These are phyloP conservation scores for Hypoxylon sp. DNA, from an alignment of 2,329 filamentous ascomycete genomes.

Conservation along the genomic window DNA sequence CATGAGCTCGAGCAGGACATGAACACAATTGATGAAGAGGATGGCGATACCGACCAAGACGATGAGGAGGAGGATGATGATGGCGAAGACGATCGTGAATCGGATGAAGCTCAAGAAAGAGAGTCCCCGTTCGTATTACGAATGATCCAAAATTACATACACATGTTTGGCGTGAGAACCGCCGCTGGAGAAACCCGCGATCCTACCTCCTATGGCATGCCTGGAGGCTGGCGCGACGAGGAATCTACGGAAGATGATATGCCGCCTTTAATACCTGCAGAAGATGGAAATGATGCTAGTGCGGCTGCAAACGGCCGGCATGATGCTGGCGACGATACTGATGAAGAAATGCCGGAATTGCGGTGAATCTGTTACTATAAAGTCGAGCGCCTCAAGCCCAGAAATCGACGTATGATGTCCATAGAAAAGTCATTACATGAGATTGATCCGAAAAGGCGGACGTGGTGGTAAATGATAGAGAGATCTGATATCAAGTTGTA, in stretches of 20 bases:
- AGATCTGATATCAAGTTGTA: constrained; percentile 15
- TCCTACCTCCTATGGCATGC: constrained; percentile 39
- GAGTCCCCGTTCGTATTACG: constrained; percentile 2
- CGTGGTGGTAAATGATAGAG: not conserved
- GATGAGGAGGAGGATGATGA: constrained; percentile 25
- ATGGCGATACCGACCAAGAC: constrained; percentile 35
- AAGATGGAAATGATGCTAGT: not conserved
- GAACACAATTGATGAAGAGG: constrained; percentile 39
- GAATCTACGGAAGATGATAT: constrained; percentile 46
- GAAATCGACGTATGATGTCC: not conserved
- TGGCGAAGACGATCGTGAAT: not conserved
- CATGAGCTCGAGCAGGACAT: constrained; percentile 44
- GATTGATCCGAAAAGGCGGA: not conserved
- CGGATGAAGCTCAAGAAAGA: not conserved
- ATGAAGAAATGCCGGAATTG: constrained; percentile 40
- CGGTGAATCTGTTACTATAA: not conserved
- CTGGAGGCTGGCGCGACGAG: constrained; percentile 47
- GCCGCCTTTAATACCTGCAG: constrained; percentile 35
- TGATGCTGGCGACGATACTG: constrained; percentile 19
- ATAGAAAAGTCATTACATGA: not conserved
- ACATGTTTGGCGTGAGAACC: constrained; percentile 32
- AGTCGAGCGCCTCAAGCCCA: not conserved
- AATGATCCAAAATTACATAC: constrained; percentile 41
- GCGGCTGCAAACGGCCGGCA: not conserved
- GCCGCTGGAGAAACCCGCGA: not conserved